Base-by-base conservation (phyloP, 2,329 filamentous ascomycete species). In the Botrytis squamosa region DNA sequence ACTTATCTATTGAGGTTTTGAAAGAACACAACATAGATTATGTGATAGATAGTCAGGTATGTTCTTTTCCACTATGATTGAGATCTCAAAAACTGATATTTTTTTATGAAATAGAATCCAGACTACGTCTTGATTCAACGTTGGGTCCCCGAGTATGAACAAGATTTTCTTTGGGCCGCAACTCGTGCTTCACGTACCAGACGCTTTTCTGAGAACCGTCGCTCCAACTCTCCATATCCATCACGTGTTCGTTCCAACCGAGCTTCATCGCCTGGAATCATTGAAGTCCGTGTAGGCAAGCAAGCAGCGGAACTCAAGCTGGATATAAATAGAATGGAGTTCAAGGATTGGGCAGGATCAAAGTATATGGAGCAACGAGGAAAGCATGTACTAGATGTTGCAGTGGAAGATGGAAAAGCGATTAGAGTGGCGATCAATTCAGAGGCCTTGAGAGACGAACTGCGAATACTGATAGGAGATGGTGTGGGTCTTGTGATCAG, bases 51-150 rank as follows among this genome's bases (percentile, higher is more conserved):
- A 89, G 91, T 76, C 74, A 18, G 14, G 63, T 68, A 25, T 40
- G 25, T 68, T 18, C 1, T 46, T 36, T n/a, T 4, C 29, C 22
- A 8, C 8, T 20, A 29, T 1, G 9, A 25, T 12, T 18, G 7
- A 29, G 40, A 4, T 8, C 20, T 25, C 7, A 14, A 42, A 16
- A 9, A 8, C 38, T 40, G 38, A 40, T 12, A 7, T 25, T 59
- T 2, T 2, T 29, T 12, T 3, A n/a, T 38, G 3, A 1, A 16
- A 33, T 77, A 90, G 85, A 90, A 94, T 78, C 86, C 88, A 22
- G 89, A 92, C 64, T 94, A 89, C 77, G 84, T 94, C 71, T 82
- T 94, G 74, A 91, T 94, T 83, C 92, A 91, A 82, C 86, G 89
- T 72, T 93, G 89, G 89, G 89, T 94, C 71, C 87, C 89, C 5